Evolutionary conservation across 2,329 filamentous ascomycete genomes (phyloP).

Genomic region (Fusarium nodosum): DNA sequence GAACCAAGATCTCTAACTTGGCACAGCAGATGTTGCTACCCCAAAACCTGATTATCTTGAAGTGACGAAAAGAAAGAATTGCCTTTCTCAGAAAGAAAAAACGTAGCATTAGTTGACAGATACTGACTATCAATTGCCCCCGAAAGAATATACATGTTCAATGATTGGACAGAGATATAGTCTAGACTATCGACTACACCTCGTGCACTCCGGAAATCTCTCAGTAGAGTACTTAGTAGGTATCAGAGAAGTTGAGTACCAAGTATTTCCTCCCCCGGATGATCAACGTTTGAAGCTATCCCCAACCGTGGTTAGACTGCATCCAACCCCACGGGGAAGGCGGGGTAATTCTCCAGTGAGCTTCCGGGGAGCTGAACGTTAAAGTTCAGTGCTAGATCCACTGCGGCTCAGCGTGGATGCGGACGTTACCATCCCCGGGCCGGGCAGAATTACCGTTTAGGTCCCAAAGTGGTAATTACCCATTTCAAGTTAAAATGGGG

Average conservation of each 20-base stretch:
- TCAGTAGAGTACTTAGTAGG: not conserved
- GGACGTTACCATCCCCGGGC: conserved; percentile 10
- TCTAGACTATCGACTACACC: conserved; percentile 26
- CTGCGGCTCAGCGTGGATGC: conserved; percentile 7
- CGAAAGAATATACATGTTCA: not conserved
- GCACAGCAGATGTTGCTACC: conserved; percentile 5
- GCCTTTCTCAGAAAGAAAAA: conserved; percentile 24
- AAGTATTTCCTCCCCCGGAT: conserved; percentile 22
- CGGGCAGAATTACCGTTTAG: conserved; percentile 21
- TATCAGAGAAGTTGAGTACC: not conserved
- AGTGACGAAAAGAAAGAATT: conserved; percentile 14
- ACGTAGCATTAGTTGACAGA: conserved; percentile 5
- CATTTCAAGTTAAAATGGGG: conserved; percentile 11
- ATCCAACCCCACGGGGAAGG: conserved; percentile 39
- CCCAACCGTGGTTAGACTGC: not conserved
- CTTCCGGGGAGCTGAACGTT: not conserved
- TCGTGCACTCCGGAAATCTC: conserved; percentile 10
- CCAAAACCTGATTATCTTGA: conserved; percentile 14
- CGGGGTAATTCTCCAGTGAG: conserved; percentile 13
- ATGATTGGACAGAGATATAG: conserved; percentile 28
- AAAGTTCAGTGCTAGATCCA: conserved; percentile 16
- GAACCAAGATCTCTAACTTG: conserved; percentile 6
- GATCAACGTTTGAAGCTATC: conserved; percentile 30
- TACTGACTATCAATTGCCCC: not conserved
- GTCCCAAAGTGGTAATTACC: conserved; percentile 37